These are phyloP conservation scores for Aureobasidium lini DNA, from an alignment of 2,329 filamentous ascomycete species.

Conservation along the genomic window DNA sequence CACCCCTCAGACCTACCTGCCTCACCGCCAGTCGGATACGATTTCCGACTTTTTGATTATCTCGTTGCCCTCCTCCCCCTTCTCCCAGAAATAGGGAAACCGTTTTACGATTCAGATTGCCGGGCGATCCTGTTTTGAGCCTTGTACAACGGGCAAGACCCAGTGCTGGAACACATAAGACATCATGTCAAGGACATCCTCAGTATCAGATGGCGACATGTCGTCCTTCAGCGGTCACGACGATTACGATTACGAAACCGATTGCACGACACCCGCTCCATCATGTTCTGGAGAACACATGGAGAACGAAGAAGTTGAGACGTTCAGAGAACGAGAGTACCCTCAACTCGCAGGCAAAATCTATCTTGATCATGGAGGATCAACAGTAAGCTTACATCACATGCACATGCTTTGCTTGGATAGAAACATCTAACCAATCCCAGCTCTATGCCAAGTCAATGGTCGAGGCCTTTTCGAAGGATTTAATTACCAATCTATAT, in stretches of 20 bases:
- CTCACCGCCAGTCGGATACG: background rate
- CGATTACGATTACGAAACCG: constrained; percentile 27
- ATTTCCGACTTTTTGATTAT: background rate
- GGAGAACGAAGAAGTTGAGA: constrained; percentile 31
- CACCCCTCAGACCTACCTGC: background rate
- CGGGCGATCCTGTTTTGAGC: background rate
- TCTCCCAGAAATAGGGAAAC: background rate
- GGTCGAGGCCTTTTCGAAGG: constrained; percentile 69
- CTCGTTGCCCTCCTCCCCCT: background rate
- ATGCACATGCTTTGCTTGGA: background rate
- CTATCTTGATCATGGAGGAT: constrained; percentile 94
- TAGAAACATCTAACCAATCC: constrained; percentile 1
- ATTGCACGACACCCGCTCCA: constrained; percentile 28
- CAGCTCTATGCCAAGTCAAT: constrained; percentile 65
- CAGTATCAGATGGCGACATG: constrained; percentile 24
- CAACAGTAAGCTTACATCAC: constrained; percentile 45
- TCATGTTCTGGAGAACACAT: constrained; percentile 27
- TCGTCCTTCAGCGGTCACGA: constrained; percentile 28
- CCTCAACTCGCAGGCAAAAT: constrained; percentile 32
- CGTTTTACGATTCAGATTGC: constrained; percentile 11
- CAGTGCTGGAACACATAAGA: background rate
- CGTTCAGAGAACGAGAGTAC: constrained; percentile 34
- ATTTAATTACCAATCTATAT: constrained; percentile 71
- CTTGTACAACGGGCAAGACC: background rate
- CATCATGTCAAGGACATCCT: constrained; percentile 12